Evolutionary conservation across 148 eudicot genomes (phyloP).

Genomic region (Tetragonia tetragonoides): DNA sequence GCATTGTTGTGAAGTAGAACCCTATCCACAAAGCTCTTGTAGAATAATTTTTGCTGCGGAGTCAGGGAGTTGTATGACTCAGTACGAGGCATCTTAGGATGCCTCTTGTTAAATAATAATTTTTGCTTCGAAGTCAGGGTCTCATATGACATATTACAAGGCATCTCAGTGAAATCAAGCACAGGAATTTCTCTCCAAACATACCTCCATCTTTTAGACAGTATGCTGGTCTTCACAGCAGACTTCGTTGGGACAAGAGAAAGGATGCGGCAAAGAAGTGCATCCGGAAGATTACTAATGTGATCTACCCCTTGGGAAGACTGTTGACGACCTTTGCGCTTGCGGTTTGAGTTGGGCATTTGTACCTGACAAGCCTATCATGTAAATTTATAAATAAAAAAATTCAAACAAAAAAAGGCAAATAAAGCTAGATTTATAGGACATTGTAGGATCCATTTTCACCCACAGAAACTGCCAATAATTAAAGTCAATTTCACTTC

Average conservation of each 20-base stretch:
- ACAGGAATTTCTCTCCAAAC: constrained; percentile 29
- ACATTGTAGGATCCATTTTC: no score
- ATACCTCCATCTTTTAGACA: constrained; percentile 31
- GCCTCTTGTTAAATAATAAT: background rate
- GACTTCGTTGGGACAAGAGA: constrained; percentile 32
- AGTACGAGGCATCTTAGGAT: background rate
- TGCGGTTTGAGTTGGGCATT: no score
- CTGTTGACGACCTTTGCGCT: no score
- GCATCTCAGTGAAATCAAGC: background rate
- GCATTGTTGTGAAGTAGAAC: constrained; percentile 1
- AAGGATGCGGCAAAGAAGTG: constrained; percentile 21
- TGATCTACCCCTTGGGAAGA: background rate
- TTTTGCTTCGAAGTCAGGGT: background rate
- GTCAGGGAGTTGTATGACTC: background rate
- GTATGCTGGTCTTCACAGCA: constrained; percentile 30
- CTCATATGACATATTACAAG: background rate
- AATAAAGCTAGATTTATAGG: no score
- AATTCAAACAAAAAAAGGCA: no score
- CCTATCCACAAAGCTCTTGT: background rate
- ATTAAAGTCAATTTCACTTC: no score
- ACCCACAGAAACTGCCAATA: no score
- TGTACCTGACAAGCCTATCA: no score
- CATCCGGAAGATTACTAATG: background rate
- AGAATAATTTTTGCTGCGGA: background rate
- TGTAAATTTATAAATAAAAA: no score